Evolutionary conservation across 176 grass and related monocot species (phyloP), one percentile per base, ranked within the genome.

Genomic region (Aegilops umbellulata): DNA sequence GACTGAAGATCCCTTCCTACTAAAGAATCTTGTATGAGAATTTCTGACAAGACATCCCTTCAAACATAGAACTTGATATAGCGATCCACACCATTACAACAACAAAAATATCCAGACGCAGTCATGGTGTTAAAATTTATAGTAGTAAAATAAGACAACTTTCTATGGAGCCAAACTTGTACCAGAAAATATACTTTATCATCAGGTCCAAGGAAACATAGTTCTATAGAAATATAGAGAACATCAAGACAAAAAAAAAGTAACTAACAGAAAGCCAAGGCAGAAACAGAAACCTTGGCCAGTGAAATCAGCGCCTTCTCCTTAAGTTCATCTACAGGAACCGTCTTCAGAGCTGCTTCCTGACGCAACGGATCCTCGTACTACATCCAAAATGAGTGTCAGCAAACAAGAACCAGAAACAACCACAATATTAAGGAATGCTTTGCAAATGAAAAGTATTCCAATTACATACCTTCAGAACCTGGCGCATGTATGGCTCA

Each of bases 301-400:
- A 99, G 77, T 84, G 86, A 88, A 87, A 99, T 77, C 30, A 95
- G 79, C 10, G 90, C 90, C 86, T 99, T 94, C 78, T 99, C 97
- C 88, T 99, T 73, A 49, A 99, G 71, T 86, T 96, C 92, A 77
- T 89, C 72, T 70, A 96, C 20, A 38, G 94, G 92, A 92, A 94
- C 97, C 11, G 90, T 92, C 55, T 96, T 95, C 24, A 74, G 79
- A 69, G 92, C 97, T 86, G 90, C 84, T 38, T 94, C 90, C 83
- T 99, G 97, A 65, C 87, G 84, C 34, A 58, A 34, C 41, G 86
- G 70, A 86, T 90, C 88, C 92, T 99, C 97, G 19, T 99, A 99
- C 97, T 99, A 57, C 72, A 90, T 87, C 42, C 69, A 82, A 79
- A 71, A 74, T 84, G 68, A 61, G 41, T 75, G 49, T 83, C 38